Base-by-base conservation (phyloP, 176 grass and related monocot species). In the Paspalum vaginatum region DNA sequence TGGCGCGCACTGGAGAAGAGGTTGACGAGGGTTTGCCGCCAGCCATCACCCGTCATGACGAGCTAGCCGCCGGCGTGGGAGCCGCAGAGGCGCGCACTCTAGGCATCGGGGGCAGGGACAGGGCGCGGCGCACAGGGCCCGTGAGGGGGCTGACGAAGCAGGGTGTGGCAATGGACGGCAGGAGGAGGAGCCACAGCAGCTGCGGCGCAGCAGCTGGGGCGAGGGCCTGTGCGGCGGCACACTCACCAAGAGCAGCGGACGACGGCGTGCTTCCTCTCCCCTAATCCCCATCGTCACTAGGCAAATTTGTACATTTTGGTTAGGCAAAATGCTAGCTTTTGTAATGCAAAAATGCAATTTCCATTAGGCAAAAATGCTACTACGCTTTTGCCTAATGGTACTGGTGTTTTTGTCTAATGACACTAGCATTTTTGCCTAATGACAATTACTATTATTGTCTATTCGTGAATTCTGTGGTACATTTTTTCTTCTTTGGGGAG, bases 21-120 rank as follows among this genome's bases (percentile, higher is more conserved):
- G 41, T 79, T 79, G 12, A 80, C 50, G 12, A 70, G 68, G 49
- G 48, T 58, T 3, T 74, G 65, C 9, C 84, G 40, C 69, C 69
- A 71, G 18, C 46, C 18, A 40, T 18, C 54, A 0, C n/a, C 42
- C 4, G 74, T 68, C 14, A 73, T 46, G 6, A 24, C 47, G 45
- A 78, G 20, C 82, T 65, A 84, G n/a, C 82, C 82, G 2, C 63
- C 82, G 9, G 39, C 54, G 21, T 77, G 64, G 53, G 51, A 22
- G 25, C 64, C 64, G 20, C 82, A 84, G 4, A 77, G 17, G 32
- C 82, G 54, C 14, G 64, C 17, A 18, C 42, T 8, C 3, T 64
- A 8, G 8, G 46, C 9, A 20, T 27, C 44, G 39, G 20, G 3
- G 62, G 51, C 13, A 84, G 42, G 41, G 8, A 17, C 12, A 68